Conservation (phyloP, 177 flowering plant genomes). For the Viscum album region DNA sequence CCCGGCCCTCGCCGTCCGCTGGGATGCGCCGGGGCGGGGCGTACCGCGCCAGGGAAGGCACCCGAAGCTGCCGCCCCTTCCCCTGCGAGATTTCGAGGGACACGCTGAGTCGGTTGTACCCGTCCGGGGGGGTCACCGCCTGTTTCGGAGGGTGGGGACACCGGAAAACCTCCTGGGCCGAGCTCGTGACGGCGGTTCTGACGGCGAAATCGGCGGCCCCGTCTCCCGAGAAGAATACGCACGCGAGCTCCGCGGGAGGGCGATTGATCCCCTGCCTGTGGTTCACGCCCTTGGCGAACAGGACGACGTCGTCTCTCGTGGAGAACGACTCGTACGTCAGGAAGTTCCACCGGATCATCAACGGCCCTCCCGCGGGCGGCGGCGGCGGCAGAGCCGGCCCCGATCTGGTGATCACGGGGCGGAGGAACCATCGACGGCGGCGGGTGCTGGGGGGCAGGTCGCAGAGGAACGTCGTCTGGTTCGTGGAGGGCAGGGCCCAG, state of each 20-base stretch:
- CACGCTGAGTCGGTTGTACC: slow-evolving; percentile 18
- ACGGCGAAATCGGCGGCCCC: slow-evolving; percentile 17
- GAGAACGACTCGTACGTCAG: slow-evolving; percentile 60
- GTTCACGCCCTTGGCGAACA: slow-evolving; percentile 72
- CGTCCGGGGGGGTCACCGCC: slow-evolving; percentile 4
- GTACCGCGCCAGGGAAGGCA: slow-evolving; percentile 61
- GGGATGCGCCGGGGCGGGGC: slow-evolving; percentile 12
- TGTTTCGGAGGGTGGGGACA: slow-evolving; percentile 36
- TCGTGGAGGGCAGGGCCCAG: slow-evolving; percentile 29
- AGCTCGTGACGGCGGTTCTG: slow-evolving; percentile 45
- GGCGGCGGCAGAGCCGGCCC: slow-evolving; percentile 1
- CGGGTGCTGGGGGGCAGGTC: slow-evolving; percentile 43
- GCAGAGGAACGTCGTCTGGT: slow-evolving; percentile 39
- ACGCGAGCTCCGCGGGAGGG: slow-evolving; percentile 32
- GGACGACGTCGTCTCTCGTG: slow-evolving; percentile 54
- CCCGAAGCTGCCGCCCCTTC: slow-evolving; percentile 9
- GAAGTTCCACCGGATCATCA: slow-evolving; percentile 38
- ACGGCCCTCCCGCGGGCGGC: background rate
- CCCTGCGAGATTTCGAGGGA: slow-evolving; percentile 28
- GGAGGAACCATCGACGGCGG: slow-evolving; percentile 28
- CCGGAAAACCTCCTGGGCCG: slow-evolving; percentile 74
- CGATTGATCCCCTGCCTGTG: slow-evolving; percentile 45
- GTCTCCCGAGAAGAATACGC: slow-evolving; percentile 38
- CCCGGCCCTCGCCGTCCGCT: slow-evolving; percentile 10
- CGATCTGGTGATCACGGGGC: slow-evolving; percentile 30